Evolutionary conservation across 441 rosid genomes (phyloP).

Genomic region (Pelargonium citronellum): DNA sequence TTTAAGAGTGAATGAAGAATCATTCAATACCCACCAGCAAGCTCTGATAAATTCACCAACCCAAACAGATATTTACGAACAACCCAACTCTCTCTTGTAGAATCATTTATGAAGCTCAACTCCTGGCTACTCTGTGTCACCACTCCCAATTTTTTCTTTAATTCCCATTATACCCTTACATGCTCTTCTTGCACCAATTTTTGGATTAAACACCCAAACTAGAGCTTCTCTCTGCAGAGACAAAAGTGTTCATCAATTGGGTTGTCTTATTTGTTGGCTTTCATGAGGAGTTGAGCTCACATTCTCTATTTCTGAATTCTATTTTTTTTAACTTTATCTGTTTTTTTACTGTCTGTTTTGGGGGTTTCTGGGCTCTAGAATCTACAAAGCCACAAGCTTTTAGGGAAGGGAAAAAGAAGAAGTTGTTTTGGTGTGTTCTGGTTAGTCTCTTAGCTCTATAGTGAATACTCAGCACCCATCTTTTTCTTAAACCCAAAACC

Average conservation of each 20-base stretch:
- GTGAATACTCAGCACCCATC: background rate
- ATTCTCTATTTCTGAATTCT: slow-evolving; percentile 16
- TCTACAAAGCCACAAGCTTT: background rate
- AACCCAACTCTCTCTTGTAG: slow-evolving; percentile 15
- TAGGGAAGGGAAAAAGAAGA: background rate
- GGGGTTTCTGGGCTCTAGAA: slow-evolving; percentile 27
- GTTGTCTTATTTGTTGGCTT: slow-evolving; percentile 43
- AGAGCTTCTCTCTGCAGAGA: slow-evolving; percentile 25
- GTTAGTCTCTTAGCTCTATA: background rate
- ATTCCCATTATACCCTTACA: slow-evolving; percentile 12
- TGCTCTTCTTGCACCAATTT: slow-evolving; percentile 5
- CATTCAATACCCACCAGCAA: slow-evolving; percentile 39
- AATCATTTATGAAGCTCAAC: slow-evolving; percentile 41
- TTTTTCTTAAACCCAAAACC: background rate
- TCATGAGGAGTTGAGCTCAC: slow-evolving; percentile 28
- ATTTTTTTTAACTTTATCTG: slow-evolving; percentile 15
- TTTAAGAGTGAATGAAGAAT: slow-evolving; percentile 23
- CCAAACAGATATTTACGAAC: slow-evolving; percentile 16
- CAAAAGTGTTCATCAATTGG: slow-evolving; percentile 37
- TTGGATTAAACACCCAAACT: background rate
- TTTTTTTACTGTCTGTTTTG: slow-evolving; percentile 20
- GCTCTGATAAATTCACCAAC: slow-evolving; percentile 35
- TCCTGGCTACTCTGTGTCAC: slow-evolving; percentile 16
- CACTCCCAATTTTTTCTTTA: slow-evolving; percentile 19
- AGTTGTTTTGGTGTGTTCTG: background rate